Evolutionary conservation across 2,329 filamentous ascomycete species (phyloP), one percentile per base, ranked within the genome.

Genomic region (Nigrograna mackinnonii): DNA sequence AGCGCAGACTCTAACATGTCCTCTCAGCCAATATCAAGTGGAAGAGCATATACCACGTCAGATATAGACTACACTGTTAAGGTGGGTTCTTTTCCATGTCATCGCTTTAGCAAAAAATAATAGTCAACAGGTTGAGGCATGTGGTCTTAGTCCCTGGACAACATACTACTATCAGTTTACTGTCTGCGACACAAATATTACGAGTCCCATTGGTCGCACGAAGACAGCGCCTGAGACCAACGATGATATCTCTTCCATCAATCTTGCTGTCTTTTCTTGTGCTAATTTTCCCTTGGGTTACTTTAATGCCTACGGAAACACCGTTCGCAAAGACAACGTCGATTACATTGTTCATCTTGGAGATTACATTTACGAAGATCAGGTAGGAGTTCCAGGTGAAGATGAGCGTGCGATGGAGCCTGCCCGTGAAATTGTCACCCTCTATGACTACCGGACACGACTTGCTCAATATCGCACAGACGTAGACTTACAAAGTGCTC

Each of bases 31-130:
- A 78, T 80, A 4, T 70, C 75, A 34, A 71, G 70, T 2, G 86
- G 86, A 3, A 77, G 69, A n/a, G 83, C 77, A 2, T 87, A 84
- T 58, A 89, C 86, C 0, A 86, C 78, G 19, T 85, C 79, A 1
- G 86, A 89, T 58, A 80, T 89, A 39, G 86, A 89, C 58, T 89
- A 83, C 58, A 89, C 85, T 0, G 70, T 88, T 47, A 88, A 89
- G 74, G 80, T 80, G 55, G 37, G 44, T 26, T 9, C 16, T 14
- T 26, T 24, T 19, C 14, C n/a, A n/a, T 13, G 16, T n/a, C 21
- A 13, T 14, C 6, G 5, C 12, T 22, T 5, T 13, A 22, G 24
- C 24, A 28, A n/a, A n/a, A n/a, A 58, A 43, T 55, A 26, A 58
- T 26, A 44, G 4, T 9, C 7, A 17, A 13, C 37, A 83, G 77